Evolutionary conservation across 371 early-diverging fungal genomes (phyloP), one percentile per base, ranked within the genome.

Genomic region (Mortierella sp.): DNA sequence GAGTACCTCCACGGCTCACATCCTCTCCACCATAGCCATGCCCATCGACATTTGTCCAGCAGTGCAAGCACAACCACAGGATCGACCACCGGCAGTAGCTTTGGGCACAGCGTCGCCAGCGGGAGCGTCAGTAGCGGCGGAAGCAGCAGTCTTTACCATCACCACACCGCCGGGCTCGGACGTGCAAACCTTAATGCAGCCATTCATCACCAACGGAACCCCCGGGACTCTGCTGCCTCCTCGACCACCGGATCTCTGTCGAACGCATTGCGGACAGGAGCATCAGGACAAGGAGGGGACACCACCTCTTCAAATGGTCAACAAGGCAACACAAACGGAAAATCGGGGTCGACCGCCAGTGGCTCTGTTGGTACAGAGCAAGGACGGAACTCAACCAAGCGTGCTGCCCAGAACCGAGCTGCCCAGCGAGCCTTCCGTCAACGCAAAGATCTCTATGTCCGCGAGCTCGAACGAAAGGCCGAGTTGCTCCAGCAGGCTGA

Each of bases 401-500:
- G 94, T 43, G 92, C 93, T 50, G 93, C 91, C 24, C 95, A 95
- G 71, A 95, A 95, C 72, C 86, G 95, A 40, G 93, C 91, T 13
- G 94, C 94, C 1, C 95, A 95, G 79, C 87, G 93, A 37, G 93
- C 94, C 1, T 95, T 94, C 77, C 90, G 95, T 11, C 93, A 93
- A 80, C 89, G 95, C 4, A 95, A 94, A 67, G 89, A 93, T 76
- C 90, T 88, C n/a, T 92, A 94, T 71, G 91, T 94, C 72, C 88
- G 88, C 39, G 94, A 93, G 31, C 89, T 94, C 1, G 94, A 95
- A 70, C 74, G 79, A 4, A 92, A 90, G 73, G 90, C 89, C 5
- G 84, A 85, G 48, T n/a, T 76, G 22, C 77, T 89, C 77, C 85
- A 87, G 58, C 80, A 80, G 16, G 88, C 89, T 67, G 87, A 89